These are phyloP conservation scores for Tremellales sp. DNA, from an alignment of 1,284 basidiomycete species.

Conservation along the genomic window DNA sequence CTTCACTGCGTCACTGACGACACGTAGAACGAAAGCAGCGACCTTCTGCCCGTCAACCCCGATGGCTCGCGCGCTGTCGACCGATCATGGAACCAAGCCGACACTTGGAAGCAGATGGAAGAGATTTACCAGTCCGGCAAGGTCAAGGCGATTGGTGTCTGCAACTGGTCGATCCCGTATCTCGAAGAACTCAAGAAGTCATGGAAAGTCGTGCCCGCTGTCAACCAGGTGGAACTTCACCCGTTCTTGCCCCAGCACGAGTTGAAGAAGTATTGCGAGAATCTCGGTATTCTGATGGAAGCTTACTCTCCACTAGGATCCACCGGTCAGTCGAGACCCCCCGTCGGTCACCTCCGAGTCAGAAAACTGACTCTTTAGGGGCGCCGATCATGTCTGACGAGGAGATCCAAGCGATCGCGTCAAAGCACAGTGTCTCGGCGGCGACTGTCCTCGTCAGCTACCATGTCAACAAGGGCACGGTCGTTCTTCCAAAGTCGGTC, in stretches of 20 bases:
- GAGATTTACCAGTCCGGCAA: slow-evolving; percentile 62
- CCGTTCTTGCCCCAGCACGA: slow-evolving; percentile 66
- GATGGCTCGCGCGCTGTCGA: slow-evolving; percentile 67
- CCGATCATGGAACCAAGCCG: slow-evolving; percentile 59
- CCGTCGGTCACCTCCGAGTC: no score
- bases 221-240: slow-evolving; percentile 69
- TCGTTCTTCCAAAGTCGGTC: slow-evolving; percentile 71
- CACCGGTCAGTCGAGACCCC: slow-evolving; percentile 55
- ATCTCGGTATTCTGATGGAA: slow-evolving; percentile 67
- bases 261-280: slow-evolving; percentile 62
- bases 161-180: slow-evolving; percentile 36
- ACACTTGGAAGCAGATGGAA: slow-evolving; percentile 84
- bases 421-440: slow-evolving; percentile 58
- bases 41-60: slow-evolving; percentile 61
- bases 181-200: slow-evolving; percentile 54
- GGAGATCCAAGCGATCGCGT: slow-evolving; percentile 59
- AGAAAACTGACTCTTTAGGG: no score
- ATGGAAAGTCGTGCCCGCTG: slow-evolving; percentile 62
- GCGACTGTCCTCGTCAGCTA: slow-evolving; percentile 52
- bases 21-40: slow-evolving; percentile 51
- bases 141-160: slow-evolving; percentile 69
- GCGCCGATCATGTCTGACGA: slow-evolving; percentile 65
- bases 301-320: slow-evolving; percentile 84
- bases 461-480: slow-evolving; percentile 52
- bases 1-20: no score